Evolutionary conservation across 2,329 filamentous ascomycete genomes (phyloP), one percentile per base, ranked within the genome.

Genomic region (Hawksworthiomyces lignivorus): DNA sequence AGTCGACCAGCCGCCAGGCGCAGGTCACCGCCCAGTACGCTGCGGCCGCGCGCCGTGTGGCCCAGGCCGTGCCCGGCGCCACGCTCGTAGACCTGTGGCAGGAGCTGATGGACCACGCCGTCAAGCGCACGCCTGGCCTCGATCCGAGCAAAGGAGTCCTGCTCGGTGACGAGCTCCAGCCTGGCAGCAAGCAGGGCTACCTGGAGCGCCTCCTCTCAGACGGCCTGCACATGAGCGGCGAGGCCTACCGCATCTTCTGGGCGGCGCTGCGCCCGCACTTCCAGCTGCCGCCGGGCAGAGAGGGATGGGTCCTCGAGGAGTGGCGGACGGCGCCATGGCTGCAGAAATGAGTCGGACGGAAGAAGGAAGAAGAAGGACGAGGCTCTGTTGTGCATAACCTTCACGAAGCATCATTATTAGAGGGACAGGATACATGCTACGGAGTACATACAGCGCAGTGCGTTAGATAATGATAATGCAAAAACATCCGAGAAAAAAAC

Each of bases 61-160:
- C 84, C 7, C 75, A 78, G 11, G 72, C 79, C 46, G 70, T 82
- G 39, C 67, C 84, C 1, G 83, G 73, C 3, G 68, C 90, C 4
- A 70, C 77, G 0, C 73, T 90, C 2, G 65, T 94, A 18, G 87
- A 97, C 61, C 71, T 97, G 2, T 94, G 86, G 78, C 73, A 76
- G 47, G 78, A 77, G 0, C 73, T 96, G 53, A 86, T 94, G 80
- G 69, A 76, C 42, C 70, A 75, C 72, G 89, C 60, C 66, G 76
- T 61, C 58, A 72, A 58, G 58, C 76, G 62, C 62, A 75, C 61
- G 57, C 76, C 58, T 51, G 63, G 71, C 36, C 82, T 80, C 55
- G 71, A 79, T 41, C 65, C 61, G 34, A 65, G 61, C 5, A 39
- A 30, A 36, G 65, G 66, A 7, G 63, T 66, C 14, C 60, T 62